Percentiles rank a stretch among this genome's conserved stretches.
These are phyloP conservation scores for Cylindrodendrum hubeiense DNA, from an alignment of 2,329 filamentous ascomycete genomes.

Conservation along the genomic window DNA sequence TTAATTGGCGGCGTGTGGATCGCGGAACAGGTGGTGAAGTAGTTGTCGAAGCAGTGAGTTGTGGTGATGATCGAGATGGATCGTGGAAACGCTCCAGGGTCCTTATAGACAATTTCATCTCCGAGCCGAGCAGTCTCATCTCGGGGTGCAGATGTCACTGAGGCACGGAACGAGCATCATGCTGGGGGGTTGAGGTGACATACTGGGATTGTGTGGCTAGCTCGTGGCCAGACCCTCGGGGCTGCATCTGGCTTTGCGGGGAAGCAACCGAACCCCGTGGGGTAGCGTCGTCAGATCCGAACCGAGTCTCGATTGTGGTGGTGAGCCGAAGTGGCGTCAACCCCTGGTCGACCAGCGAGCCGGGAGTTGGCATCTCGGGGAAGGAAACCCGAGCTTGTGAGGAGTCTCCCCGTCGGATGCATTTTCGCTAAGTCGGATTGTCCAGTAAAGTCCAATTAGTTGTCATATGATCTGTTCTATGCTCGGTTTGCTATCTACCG, in stretches of 20 bases:
- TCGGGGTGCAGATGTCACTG: not conserved
- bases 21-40: not conserved
- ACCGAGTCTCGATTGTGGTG: constrained; percentile 9
- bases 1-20: constrained; percentile 6
- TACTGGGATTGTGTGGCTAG: not conserved
- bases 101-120: constrained; percentile 11
- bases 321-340: constrained; percentile 15
- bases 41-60: not conserved
- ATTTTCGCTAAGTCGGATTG: not conserved
- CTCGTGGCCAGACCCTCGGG: not conserved
- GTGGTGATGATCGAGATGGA: not conserved
- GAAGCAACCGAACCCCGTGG: constrained; percentile 12
- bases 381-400: not conserved
- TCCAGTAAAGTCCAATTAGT: not conserved
- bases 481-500: no score
- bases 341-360: constrained; percentile 1
- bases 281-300: constrained; percentile 14
- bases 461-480: not conserved
- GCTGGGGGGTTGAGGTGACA: not conserved
- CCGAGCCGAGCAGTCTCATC: constrained; percentile 8
- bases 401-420: not conserved
- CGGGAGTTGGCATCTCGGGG: not conserved
- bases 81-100: not conserved
- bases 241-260: constrained; percentile 12
- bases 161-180: not conserved